Base-by-base conservation (phyloP, 1,284 basidiomycete genomes). In the Porogramme epimiltina region DNA sequence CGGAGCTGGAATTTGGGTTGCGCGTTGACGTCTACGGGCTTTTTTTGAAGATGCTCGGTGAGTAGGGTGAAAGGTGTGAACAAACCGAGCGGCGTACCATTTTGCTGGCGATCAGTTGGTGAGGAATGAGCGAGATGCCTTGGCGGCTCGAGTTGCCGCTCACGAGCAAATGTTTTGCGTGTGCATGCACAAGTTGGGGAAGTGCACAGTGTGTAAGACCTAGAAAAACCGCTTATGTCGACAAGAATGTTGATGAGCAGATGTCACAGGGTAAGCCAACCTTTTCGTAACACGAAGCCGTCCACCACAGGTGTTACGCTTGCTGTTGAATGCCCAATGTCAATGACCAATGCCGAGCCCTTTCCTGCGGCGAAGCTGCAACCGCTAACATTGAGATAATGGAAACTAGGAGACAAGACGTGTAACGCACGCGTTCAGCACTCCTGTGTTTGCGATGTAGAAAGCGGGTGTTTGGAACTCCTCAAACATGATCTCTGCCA, bases 401-500 rank as follows among this genome's bases (percentile, higher is more conserved):
- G n/a, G n/a, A n/a, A n/a, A n/a, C n/a, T n/a, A n/a, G n/a, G n/a
- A n/a, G n/a, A 37, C n/a, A 6, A 18, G 16, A 37, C 34, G 34
- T n/a, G 13, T 31, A 31, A 31, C 90, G 65, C 71, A 95, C 89
- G 95, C 91, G 69, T 93, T 96, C 47, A 99, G 75, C 15, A 99
- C 96, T n/a, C 92, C 90, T 22, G 91, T 89, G 67, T 98, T 98
- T 28, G 96, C 95, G 46, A 98, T 91, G 69, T 99, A 99, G 73
- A 97, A 95, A 1, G 96, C 97, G 2, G 97, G 97, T 8, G 89
- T 91, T 46, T 92, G 78, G 63, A 98, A 95, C 56, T 95, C 89
- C 72, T 99, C 97, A 66, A 99, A 99, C 74, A 96, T 93, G 51
- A 99, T 88, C 73, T 99, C 93, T 13, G 93, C 91, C 85, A 98